Base-by-base conservation (phyloP, 768 basidiomycete genomes). In the Amanita jacksonii region DNA sequence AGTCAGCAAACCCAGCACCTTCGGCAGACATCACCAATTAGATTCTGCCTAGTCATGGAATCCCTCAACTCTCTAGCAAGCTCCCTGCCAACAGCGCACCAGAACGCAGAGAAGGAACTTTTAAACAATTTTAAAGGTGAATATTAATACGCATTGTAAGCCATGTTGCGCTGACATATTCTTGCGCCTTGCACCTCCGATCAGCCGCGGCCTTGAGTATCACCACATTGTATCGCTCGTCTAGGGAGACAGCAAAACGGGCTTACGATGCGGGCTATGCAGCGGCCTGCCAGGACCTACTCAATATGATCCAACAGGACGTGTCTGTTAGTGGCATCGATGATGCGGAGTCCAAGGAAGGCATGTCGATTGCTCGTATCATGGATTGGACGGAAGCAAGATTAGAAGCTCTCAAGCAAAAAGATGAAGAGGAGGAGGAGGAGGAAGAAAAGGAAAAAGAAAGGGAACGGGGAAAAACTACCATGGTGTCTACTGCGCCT, bases 341-440 rank as follows among this genome's bases (percentile, higher is more conserved):
- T 18, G 23, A 63, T 68, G 23, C 65, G 66, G 15, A 65, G 68
- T 44, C 73, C 71, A 47, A 59, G 67, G 22, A 71, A 72, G 43
- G 80, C 32, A 76, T 85, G 79, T 77, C 80, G 0, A 81, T 89
- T 53, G 86, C 82, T 8, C 62, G 79, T 22, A 78, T 90, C 40
- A 76, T 89, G 79, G 85, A 89, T 53, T 89, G 85, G 81, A 76
- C 81, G 48, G 87, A 90, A 56, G 86, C 84, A 0, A 66, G 87
- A 45, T 60, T 87, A 33, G 86, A 89, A 18, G 86, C 85, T 0
- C 75, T 89, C 46, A 77, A 71, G 52, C 68, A 77, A 1, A 69
- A 78, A 34, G 81, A 85, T 43, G 86, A 89, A 43, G 87, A 87
- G 55, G 85, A 87, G 48, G 84, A 85, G 23, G 85, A 87, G 55